Evolutionary conservation across 148 eudicot species (phyloP), one percentile per base, ranked within the genome.

Genomic region (Silene uniflora): DNA sequence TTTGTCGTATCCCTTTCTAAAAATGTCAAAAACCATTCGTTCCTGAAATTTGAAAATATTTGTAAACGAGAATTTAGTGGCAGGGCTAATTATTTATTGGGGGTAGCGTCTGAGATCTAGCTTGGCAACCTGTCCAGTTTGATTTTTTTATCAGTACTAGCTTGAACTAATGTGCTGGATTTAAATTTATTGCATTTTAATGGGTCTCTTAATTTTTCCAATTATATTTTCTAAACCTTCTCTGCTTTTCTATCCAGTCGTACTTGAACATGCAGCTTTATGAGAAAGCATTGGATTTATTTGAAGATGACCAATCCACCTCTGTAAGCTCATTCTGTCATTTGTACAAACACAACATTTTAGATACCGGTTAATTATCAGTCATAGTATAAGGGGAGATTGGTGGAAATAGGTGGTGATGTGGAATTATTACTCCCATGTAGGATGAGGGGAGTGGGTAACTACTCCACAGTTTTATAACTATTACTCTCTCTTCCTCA

Each of bases 241-340:
- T 63, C 29, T 63, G 64, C 47, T 75, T 62, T 72, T 80, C 76
- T 69, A 73, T 81, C 56, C 87, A 95, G 99, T 81, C 89, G 67
- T 89, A 77, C 86, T 78, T 90, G 78, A 90, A 88, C 78, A 82
- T 95, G 84, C 97, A 92, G 86, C 86, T 95, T n/a, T 92, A 89
- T 84, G 94, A 86, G 76, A 95, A 92, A 67, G 97, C 97, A 64
- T 70, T 95, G 56, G 97, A 92, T 78, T 81, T 95, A 87, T 92
- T 95, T 84, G 97, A 92, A 81, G 96, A 90, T 84, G 97, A 90
- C 81, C 96, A 83, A 77, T 77, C 97, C 80, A 88, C 88, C 72
- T 87, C 91, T 62, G 99, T 94, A 83, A 84, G 89, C 80, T 78
- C 69, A 29, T 55, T 64, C 49, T 58, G 58, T 59, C 42, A 35